A percentile compares a stretch with the other conserved stretches of the same genome.
phyloP scores from a whole-genome alignment of 2,329 filamentous ascomycete genomes.

The Eurotiales sp. region DNA sequence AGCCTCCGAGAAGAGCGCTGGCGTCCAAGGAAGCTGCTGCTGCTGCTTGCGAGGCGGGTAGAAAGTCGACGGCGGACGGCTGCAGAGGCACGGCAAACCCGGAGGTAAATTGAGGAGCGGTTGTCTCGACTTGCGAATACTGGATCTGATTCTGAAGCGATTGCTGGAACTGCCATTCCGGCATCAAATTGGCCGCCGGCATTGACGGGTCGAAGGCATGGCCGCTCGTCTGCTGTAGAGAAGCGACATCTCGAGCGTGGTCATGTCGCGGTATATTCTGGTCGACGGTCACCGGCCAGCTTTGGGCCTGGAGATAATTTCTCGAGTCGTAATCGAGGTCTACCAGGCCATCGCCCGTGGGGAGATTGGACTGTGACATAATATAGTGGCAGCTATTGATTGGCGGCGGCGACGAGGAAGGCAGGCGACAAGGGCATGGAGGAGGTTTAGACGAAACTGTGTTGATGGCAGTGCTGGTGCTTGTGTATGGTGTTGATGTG shows the following conservation, averaged over 20 bases:
- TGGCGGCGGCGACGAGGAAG: background rate
- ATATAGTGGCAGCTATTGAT: constrained; percentile 19
- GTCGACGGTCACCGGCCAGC: constrained; percentile 43
- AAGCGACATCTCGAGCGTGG: constrained; percentile 36
- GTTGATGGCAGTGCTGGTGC: background rate
- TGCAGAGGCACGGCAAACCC: constrained; percentile 52
- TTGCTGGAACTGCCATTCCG: constrained; percentile 46
- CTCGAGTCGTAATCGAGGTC: constrained; percentile 48
- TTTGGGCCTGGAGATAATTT: constrained; percentile 40
- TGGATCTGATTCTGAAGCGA: constrained; percentile 35
- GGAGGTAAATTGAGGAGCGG: constrained; percentile 52
- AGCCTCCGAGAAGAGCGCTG: constrained; percentile 56
- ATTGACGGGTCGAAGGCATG: constrained; percentile 42
- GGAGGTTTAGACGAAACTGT: background rate
- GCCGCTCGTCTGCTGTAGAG: constrained; percentile 42
- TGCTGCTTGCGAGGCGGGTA: constrained; percentile 55
- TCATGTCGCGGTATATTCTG: constrained; percentile 25
- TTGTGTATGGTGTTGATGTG: background rate
- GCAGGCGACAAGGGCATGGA: constrained; percentile 8
- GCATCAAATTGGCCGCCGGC: constrained; percentile 42
- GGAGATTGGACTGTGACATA: constrained; percentile 45
- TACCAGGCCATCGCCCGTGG: constrained; percentile 42
- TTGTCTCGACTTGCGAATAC: constrained; percentile 50
- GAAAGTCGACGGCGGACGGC: constrained; percentile 50
- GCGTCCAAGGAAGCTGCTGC: constrained; percentile 51